phyloP scores from a whole-genome alignment of 192 early-diverging fungal species.

The Tieghemiomyces parasiticus region DNA sequence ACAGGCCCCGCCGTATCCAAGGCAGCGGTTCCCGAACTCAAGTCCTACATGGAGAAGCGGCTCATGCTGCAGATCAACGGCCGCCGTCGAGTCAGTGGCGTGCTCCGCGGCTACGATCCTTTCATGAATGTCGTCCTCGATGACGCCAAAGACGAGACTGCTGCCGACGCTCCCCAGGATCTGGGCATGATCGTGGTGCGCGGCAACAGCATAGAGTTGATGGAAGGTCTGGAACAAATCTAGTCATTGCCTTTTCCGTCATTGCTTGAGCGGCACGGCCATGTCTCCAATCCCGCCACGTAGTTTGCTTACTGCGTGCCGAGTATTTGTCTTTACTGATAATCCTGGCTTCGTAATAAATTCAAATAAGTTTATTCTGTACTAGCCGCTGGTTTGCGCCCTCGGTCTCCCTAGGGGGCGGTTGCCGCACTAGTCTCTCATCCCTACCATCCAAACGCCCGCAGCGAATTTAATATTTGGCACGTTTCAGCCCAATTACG shows the following conservation, averaged over 20 bases:
- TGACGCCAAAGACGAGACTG: constrained; percentile 71
- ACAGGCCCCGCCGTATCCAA: not conserved
- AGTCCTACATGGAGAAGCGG: constrained; percentile 77
- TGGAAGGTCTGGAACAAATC: constrained; percentile 57
- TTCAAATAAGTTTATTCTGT: too few species aligned
- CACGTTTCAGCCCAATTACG: too few species aligned
- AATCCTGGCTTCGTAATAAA: too few species aligned
- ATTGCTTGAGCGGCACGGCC: too few species aligned
- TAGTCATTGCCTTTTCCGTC: not conserved
- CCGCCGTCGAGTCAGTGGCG: constrained; percentile 76
- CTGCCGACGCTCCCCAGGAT: constrained; percentile 41
- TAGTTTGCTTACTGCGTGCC: too few species aligned
- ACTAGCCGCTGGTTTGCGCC: too few species aligned
- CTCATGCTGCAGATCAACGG: constrained; percentile 86
- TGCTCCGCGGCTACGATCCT: constrained; percentile 95
- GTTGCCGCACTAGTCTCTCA: too few species aligned
- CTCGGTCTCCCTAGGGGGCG: too few species aligned
- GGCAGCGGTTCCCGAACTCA: constrained; percentile 3
- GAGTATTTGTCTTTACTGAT: too few species aligned
- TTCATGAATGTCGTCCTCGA: constrained; percentile 99
- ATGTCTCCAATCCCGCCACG: constrained; percentile 12
- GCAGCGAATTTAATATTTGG: too few species aligned
- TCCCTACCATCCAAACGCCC: too few species aligned
- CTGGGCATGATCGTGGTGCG: constrained; percentile 84
- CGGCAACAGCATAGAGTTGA: constrained; percentile 55